Conservation (phyloP, 306 rosid species). For the Prunus mongolica region DNA sequence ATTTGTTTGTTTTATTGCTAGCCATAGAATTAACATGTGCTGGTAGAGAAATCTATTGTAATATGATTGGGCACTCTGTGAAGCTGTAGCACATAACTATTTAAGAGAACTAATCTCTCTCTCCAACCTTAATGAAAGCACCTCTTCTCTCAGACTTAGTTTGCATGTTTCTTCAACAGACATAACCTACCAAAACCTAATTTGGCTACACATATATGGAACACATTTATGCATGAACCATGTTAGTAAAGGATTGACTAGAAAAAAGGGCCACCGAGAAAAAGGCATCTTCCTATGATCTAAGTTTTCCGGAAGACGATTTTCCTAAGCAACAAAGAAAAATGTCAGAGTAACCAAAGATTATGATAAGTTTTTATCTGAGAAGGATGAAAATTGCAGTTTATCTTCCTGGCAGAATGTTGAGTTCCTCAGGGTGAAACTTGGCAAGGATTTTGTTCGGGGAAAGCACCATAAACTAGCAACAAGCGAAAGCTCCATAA, state of each 20-base stretch:
- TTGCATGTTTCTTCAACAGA: background rate
- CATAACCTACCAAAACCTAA: background rate
- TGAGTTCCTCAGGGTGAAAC: background rate
- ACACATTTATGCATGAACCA: background rate
- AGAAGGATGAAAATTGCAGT: background rate
- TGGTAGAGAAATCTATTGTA: slow-evolving; percentile 11
- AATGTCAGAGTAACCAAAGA: background rate
- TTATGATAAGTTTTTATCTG: background rate
- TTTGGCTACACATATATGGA: background rate
- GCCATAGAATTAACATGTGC: slow-evolving; percentile 29
- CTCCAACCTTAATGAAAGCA: slow-evolving; percentile 10
- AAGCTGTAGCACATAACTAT: background rate
- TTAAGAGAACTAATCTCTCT: slow-evolving; percentile 13
- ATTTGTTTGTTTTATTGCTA: slow-evolving; percentile 40
- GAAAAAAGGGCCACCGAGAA: background rate
- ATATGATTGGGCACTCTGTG: background rate
- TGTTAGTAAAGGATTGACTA: background rate
- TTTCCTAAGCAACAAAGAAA: background rate
- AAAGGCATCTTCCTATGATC: background rate
- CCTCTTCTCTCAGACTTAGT: background rate
- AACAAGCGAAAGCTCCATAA: background rate
- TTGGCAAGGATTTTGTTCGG: background rate
- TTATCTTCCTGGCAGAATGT: background rate
- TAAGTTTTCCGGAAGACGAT: background rate
- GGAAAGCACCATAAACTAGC: background rate